Conservation (phyloP, 1,284 basidiomycete species). For the Ustilago trichophora region DNA sequence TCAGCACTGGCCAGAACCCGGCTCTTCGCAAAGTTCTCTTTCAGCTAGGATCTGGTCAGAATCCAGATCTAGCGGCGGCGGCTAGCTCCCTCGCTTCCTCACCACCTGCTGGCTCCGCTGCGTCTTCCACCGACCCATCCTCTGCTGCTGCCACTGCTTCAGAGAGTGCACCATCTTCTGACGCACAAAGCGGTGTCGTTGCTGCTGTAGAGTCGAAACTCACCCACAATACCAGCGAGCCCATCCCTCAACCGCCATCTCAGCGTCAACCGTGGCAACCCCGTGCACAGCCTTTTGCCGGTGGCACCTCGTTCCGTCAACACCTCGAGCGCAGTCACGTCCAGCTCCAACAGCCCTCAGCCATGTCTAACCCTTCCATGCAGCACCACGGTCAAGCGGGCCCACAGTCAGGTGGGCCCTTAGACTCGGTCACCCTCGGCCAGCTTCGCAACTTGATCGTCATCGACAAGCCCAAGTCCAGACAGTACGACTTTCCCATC, state of each 20-base stretch:
- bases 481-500: slow-evolving; percentile 56
- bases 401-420: slow-evolving; percentile 23
- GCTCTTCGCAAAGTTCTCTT: slow-evolving; percentile 46
- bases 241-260: background rate
- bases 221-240: background rate
- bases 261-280: slow-evolving; percentile 10
- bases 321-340: slow-evolving; percentile 33
- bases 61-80: slow-evolving; percentile 22
- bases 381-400: slow-evolving; percentile 23
- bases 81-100: background rate
- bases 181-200: background rate
- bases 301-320: slow-evolving; percentile 28
- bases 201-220: background rate
- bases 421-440: slow-evolving; percentile 53
- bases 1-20: slow-evolving; percentile 40
- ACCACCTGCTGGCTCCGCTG: too few relatives aligned
- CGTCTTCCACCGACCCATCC: too few relatives aligned
- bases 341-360: slow-evolving; percentile 12
- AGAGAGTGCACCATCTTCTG: background rate
- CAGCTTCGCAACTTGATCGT: slow-evolving; percentile 52
- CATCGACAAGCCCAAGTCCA: slow-evolving; percentile 43
- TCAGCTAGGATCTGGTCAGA: slow-evolving; percentile 40
- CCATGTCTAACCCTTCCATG: slow-evolving; percentile 15
- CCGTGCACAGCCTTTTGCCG: slow-evolving; percentile 12
- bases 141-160: too few relatives aligned